Evolutionary conservation across 164 flowering plant species (phyloP).

Genomic region (grape (Vitis vinifera)): DNA sequence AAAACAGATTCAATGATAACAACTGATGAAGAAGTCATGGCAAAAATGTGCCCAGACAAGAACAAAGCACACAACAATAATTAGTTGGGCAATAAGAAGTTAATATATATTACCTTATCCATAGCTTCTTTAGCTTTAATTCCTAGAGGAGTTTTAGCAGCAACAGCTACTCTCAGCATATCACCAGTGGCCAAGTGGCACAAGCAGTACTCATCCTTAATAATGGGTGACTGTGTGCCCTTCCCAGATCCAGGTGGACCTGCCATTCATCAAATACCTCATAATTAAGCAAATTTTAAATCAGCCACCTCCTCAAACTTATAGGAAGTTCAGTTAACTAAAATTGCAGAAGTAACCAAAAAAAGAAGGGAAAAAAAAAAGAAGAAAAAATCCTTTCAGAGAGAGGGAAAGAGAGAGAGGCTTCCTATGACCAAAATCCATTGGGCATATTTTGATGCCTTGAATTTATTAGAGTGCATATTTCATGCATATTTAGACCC

Average conservation of each 20-base stretch:
- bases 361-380: neutral
- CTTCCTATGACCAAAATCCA: too few relatives aligned
- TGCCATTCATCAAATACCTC: constrained; percentile 28
- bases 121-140: constrained; percentile 96
- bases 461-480: too few relatives aligned
- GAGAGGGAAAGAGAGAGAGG: too few relatives aligned
- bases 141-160: constrained; percentile 94
- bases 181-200: constrained; percentile 99
- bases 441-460: too few relatives aligned
- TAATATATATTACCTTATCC: constrained; percentile 62
- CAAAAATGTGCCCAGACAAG: too few relatives aligned
- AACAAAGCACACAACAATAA: neutral
- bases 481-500: too few relatives aligned
- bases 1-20: neutral
- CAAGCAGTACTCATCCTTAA: constrained; percentile 96
- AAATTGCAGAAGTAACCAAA: neutral
- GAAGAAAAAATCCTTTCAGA: neutral
- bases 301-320: too few relatives aligned
- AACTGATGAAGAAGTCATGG: neutral
- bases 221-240: constrained; percentile 95
- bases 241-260: constrained; percentile 99
- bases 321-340: too few relatives aligned
- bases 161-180: constrained; percentile 96
- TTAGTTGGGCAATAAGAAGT: neutral
- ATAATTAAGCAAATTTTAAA: too few relatives aligned